Evolutionary conservation across 768 basidiomycete genomes (phyloP).

Genomic region (Auricularia sp.): DNA sequence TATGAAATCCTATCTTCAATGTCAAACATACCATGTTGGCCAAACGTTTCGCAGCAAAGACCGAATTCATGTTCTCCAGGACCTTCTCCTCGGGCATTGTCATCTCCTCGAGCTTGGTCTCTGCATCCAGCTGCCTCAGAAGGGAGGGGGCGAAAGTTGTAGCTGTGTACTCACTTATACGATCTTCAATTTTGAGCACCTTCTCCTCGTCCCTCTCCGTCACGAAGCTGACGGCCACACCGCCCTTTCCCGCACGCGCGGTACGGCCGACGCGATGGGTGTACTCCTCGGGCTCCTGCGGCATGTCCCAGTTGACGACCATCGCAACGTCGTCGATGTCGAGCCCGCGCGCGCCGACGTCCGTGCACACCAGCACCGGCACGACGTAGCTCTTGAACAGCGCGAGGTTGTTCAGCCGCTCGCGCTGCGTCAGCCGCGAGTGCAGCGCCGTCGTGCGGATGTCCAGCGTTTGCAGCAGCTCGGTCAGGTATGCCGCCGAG

Average conservation of each 20-base stretch:
- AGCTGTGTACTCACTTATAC: conserved; percentile 55
- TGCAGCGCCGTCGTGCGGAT: conserved; percentile 87
- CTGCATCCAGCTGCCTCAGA: conserved; percentile 25
- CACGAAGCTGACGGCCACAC: conserved; percentile 87
- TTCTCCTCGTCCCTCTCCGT: conserved; percentile 87
- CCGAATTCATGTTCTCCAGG: conserved; percentile 72
- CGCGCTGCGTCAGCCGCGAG: conserved; percentile 86
- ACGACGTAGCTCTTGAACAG: conserved; percentile 79
- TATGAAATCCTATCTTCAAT: not conserved
- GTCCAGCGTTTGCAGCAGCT: conserved; percentile 61
- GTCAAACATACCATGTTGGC: conserved; percentile 76
- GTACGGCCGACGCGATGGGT: conserved; percentile 93
- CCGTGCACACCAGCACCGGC: conserved; percentile 87
- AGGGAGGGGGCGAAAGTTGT: not conserved
- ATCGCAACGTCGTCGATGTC: conserved; percentile 95
- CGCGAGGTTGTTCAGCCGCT: conserved; percentile 73
- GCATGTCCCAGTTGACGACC: conserved; percentile 96
- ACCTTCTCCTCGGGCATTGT: conserved; percentile 69
- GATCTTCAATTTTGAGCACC: conserved; percentile 70
- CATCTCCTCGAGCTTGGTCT: conserved; percentile 68
- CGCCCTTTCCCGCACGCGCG: conserved; percentile 80
- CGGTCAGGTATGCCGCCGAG: conserved; percentile 83
- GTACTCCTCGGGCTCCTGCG: conserved; percentile 83
- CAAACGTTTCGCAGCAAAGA: conserved; percentile 86
- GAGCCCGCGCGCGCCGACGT: conserved; percentile 89